Conservation (phyloP, 345 rosid species). For the Iberis pinnata region DNA sequence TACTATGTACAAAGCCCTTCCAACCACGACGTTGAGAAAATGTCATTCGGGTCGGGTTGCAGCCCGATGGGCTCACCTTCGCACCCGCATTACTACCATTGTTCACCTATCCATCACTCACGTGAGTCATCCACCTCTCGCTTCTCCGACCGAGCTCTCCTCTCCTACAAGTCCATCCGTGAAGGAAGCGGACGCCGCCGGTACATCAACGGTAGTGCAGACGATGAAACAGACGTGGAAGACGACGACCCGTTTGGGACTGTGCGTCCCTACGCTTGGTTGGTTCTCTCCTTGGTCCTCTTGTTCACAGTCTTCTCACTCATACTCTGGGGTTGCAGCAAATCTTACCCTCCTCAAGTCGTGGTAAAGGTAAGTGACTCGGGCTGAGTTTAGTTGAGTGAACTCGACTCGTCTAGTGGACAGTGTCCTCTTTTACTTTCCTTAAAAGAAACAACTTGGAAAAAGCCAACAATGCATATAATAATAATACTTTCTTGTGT, state of each 20-base stretch:
- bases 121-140: conserved; percentile 91
- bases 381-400: no score
- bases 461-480: conserved; percentile 16
- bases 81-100: conserved; percentile 68
- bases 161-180: conserved; percentile 51
- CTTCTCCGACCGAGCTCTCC: conserved; percentile 53
- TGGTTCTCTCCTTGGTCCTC: conserved; percentile 45
- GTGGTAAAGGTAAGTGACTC: conserved; percentile 41
- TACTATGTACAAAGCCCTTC: conserved; percentile 98
- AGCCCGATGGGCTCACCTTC: conserved; percentile 72
- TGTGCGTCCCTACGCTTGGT: conserved; percentile 50
- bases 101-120: conserved; percentile 92
- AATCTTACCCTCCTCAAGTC: conserved; percentile 62
- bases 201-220: conserved; percentile 26
- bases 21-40: conserved; percentile 86
- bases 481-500: not conserved
- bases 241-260: conserved; percentile 27
- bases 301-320: conserved; percentile 59
- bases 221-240: conserved; percentile 29
- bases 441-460: conserved; percentile 19
- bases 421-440: conserved; percentile 2
- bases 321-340: conserved; percentile 82
- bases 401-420: conserved; percentile 14
- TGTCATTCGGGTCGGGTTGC: conserved; percentile 81
- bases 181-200: conserved; percentile 25